Evolutionary conservation across 345 rosid genomes (phyloP).

Genomic region (Dovyalis caffra): DNA sequence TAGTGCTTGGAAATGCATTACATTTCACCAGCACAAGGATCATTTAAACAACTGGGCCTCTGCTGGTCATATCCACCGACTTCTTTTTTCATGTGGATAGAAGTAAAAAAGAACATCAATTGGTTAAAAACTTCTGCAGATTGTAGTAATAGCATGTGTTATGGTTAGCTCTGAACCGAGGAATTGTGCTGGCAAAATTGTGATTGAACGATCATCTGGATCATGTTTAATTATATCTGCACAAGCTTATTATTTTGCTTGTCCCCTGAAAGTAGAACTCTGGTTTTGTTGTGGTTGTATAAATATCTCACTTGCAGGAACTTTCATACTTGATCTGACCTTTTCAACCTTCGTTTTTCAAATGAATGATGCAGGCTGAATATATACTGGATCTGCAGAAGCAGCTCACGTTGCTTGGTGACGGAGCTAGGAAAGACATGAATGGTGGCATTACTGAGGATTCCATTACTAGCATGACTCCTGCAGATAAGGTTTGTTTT

Average conservation of each 20-base stretch:
- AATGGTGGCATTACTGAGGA: conserved; percentile 63
- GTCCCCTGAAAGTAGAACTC: not conserved
- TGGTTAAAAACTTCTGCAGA: too few species aligned
- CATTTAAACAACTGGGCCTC: too few species aligned
- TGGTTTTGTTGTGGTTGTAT: not conserved
- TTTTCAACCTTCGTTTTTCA: not conserved
- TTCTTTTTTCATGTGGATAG: too few species aligned
- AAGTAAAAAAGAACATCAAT: too few species aligned
- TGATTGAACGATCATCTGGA: not conserved
- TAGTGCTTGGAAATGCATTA: too few species aligned
- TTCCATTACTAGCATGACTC: conserved; percentile 54
- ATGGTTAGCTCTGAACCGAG: too few species aligned
- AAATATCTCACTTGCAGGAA: not conserved
- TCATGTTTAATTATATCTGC: not conserved
- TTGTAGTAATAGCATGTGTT: too few species aligned
- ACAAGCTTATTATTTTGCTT: not conserved
- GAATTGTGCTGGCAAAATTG: not conserved
- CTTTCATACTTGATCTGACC: not conserved
- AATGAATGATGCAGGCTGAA: conserved; percentile 58
- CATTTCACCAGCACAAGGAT: too few species aligned
- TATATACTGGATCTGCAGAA: conserved; percentile 82
- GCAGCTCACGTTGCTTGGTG: conserved; percentile 79
- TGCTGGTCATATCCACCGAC: too few species aligned
- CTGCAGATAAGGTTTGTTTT: conserved; percentile 68
- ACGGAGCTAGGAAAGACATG: conserved; percentile 62